Base-by-base conservation (phyloP, 139 green algal genomes). In the Gonium pectorale region DNA sequence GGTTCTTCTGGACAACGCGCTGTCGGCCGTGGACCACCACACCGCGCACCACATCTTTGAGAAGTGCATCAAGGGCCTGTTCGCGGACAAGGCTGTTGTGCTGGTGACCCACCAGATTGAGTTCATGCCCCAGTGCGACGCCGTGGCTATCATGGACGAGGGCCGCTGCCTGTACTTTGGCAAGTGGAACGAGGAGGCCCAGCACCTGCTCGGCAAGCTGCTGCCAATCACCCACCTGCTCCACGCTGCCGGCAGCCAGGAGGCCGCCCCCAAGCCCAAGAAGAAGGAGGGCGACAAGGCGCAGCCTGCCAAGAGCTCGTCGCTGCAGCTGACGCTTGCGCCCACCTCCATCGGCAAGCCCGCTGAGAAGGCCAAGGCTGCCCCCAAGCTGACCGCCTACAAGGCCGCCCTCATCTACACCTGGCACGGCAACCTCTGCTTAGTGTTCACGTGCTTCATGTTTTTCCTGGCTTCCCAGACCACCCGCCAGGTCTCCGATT, bases 81-180 rank as follows among this genome's bases (percentile, higher is more conserved):
- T 98, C 38, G 81, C 26, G 17, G 86, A 86, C 56, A 90, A 75
- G 46, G 97, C 95, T 0, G 89, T 94, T 13, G 60, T 98, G 22
- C 92, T 98, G 63, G 96, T 98, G 1, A 98, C 96, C 11, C 95
- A 98, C 74, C 93, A 97, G 88, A 82, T 97, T 82, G 90, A 99
- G 90, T 99, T 95, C 90, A 91, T 98, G 64, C 91, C 92, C 15
- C 63, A 83, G 37, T 96, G 96, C 6, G 96, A 99, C 88, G 5
- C 89, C 3, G 91, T 99, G 21, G 66, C 98, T 26, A 93, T 98
- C n/a, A 91, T 99, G 88, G 54, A 92, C 38, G 92, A 92, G 5
- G 97, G 96, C 62, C 85, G 86, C 59, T 85, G 85, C 80, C 79
- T 90, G 40, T 94, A 94, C 87, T 94, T 91, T 54, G 91, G 69